Evolutionary conservation across 1,284 basidiomycete genomes (phyloP).

Genomic region (Boletus chippewaensis): DNA sequence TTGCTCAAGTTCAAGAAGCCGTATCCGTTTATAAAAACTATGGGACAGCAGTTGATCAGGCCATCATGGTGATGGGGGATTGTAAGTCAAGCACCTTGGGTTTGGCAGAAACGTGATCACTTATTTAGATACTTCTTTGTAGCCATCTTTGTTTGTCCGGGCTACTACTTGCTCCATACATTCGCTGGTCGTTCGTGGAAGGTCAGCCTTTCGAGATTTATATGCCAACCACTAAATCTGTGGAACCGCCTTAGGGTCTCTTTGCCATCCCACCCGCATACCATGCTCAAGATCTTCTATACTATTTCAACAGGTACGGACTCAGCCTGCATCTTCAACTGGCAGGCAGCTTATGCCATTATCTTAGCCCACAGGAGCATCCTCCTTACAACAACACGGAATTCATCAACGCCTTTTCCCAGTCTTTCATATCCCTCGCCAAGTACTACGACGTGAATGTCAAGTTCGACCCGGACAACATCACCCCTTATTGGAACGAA

Average conservation of each 20-base stretch:
- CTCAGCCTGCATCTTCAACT: not conserved
- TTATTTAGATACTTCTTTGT: not conserved
- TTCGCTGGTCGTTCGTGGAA: constrained; percentile 20
- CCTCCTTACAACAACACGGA: constrained; percentile 17
- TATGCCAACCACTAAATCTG: too few relatives aligned
- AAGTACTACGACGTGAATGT: constrained; percentile 18
- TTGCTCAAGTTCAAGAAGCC: constrained; percentile 5
- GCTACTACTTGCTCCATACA: constrained; percentile 15
- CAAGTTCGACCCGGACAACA: constrained; percentile 17
- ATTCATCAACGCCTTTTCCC: constrained; percentile 23
- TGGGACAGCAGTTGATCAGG: constrained; percentile 14
- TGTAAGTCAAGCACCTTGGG: constrained; percentile 9
- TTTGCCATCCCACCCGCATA: constrained; percentile 23
- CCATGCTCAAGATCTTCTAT: constrained; percentile 10
- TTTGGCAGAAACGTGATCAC: not conserved
- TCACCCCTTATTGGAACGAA: constrained; percentile 23
- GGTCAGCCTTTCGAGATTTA: not conserved
- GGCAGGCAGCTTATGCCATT: not conserved
- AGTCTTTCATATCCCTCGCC: constrained; percentile 23
- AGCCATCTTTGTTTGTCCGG: constrained; percentile 23
- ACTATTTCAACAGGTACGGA: constrained; percentile 19
- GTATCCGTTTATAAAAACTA: constrained; percentile 12
- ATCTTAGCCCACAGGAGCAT: not conserved
- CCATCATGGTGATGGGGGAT: constrained; percentile 17
- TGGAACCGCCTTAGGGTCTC: constrained; percentile 7